Base-by-base conservation (phyloP, 495 filamentous ascomycete genomes). In the Xylaria telfairii region DNA sequence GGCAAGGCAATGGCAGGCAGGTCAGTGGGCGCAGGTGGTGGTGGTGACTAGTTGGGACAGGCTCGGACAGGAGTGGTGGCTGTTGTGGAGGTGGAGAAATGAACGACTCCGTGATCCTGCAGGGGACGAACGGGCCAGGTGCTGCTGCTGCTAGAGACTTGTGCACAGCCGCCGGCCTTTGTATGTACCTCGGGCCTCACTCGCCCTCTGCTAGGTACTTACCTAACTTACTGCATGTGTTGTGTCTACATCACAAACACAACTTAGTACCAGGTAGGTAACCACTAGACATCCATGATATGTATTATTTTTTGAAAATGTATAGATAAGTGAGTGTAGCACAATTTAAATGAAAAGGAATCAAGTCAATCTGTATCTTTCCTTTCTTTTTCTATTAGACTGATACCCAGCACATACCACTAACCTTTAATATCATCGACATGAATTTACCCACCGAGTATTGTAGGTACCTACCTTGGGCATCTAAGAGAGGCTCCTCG, bases 31-130 rank as follows among this genome's bases (percentile, higher is more conserved):
- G n/a, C n/a, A n/a, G 49, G 49, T 53, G 6, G 28, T 53, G 37
- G 47, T 54, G 32, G 24, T 56, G 26, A 41, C 30, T 21, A 19
- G 17, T 1, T 37, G 5, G 44, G 44, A 13, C 44, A 46, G 44
- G 2, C 4, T 3, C 2, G 44, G 10, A 7, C 24, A 41, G 59
- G 28, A 51, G 46, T 53, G 47, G 49, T 44, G 47, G 49, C 21
- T 4, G 41, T 34, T 59, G 54, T 60, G 56, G 67, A 68, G 37
- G 54, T 68, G 67, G 67, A 61, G 67, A 68, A 68, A 51, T 49
- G 67, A 51, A 47, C 54, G 19, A 60, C 67, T 68, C 67, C 54
- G 53, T 47, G 54, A 68, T 34, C 34, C 17, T 44, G 13, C 49
- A 57, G 46, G 47, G 64, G 49, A 34, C 21, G 9, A 65, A 65